Conservation (phyloP, 2,329 filamentous ascomycete genomes). For the Aspergillus felis region DNA sequence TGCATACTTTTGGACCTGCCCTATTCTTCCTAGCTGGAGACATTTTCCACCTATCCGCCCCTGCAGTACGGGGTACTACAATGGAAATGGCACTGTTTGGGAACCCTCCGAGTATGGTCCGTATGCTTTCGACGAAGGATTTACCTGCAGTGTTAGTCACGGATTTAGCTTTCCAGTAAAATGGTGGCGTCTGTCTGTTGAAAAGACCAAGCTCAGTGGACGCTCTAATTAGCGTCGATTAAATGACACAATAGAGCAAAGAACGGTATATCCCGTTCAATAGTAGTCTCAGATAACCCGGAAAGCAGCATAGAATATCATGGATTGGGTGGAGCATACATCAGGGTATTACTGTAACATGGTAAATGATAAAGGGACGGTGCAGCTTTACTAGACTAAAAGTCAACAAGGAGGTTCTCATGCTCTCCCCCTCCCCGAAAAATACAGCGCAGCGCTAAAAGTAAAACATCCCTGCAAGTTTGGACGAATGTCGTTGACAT, state of each 20-base stretch:
- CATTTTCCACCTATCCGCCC: background rate
- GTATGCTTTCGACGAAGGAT: background rate
- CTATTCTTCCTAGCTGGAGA: background rate
- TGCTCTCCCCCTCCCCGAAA: background rate
- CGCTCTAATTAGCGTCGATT: background rate
- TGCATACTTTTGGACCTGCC: background rate
- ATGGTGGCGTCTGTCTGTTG: background rate
- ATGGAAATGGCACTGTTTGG: background rate
- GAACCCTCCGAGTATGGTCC: background rate
- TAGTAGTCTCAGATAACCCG: too few species aligned
- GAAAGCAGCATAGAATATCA: too few species aligned
- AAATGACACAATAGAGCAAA: background rate
- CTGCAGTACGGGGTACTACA: background rate
- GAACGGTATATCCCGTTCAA: background rate
- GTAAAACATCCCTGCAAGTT: background rate
- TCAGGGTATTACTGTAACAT: too few species aligned
- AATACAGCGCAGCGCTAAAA: background rate
- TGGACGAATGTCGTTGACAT: too few species aligned
- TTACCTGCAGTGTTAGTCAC: background rate
- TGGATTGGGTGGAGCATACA: too few species aligned
- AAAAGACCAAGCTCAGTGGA: background rate
- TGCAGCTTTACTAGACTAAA: background rate
- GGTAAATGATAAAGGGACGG: background rate
- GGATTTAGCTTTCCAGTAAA: background rate
- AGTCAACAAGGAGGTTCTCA: background rate